A percentile compares a stretch with the other conserved stretches of the same genome.
Conservation (phyloP, 73 alveolate species). For the Paramecium biaurelia region DNA sequence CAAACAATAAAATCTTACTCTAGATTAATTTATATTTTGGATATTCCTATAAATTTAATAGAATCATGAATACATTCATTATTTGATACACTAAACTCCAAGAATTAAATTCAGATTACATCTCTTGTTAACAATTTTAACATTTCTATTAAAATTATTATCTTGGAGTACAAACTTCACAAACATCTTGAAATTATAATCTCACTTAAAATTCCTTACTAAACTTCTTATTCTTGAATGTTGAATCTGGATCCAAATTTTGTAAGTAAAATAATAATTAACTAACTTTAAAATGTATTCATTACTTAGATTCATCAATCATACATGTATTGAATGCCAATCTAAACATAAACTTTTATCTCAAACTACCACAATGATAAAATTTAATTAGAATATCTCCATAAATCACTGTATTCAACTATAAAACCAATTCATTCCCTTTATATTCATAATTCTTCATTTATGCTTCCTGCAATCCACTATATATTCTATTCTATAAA, state of each 20-base stretch:
- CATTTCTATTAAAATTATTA: slow-evolving; percentile 34
- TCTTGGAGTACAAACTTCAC: slow-evolving; percentile 5
- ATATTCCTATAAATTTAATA: neutral
- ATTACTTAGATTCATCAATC: slow-evolving; percentile 55
- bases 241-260: slow-evolving; percentile 61
- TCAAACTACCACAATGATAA: slow-evolving; percentile 40
- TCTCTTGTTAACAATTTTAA: slow-evolving; percentile 3
- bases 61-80: neutral
- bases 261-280: neutral
- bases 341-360: slow-evolving; percentile 63
- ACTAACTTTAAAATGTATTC: neutral
- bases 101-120: neutral
- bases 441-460: slow-evolving; percentile 17
- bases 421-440: neutral
- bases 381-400: slow-evolving; percentile 59
- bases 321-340: slow-evolving; percentile 62
- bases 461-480: slow-evolving; percentile 34
- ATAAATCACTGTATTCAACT: neutral
- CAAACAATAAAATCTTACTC: slow-evolving; percentile 49
- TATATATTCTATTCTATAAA: slow-evolving; percentile 27
- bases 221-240: slow-evolving; percentile 35
- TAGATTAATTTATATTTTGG: slow-evolving; percentile 7
- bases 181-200: slow-evolving; percentile 4
- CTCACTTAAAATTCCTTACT: neutral
- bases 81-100: slow-evolving; percentile 50